phyloP scores from a whole-genome alignment of 441 rosid genomes.

The Euphorbia schlechtendalii region DNA sequence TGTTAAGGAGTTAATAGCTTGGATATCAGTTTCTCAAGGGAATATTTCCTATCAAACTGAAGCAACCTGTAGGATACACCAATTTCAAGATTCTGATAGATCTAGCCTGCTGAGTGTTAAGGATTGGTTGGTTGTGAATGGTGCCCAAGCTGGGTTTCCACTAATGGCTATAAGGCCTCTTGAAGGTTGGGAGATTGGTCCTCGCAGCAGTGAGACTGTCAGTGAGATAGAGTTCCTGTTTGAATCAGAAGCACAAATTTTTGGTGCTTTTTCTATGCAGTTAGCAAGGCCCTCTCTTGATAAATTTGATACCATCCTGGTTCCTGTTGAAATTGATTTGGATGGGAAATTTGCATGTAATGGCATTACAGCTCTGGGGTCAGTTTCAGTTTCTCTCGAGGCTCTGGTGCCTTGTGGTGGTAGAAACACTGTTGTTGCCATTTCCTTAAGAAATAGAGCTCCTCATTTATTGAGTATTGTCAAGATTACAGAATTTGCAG shows the following conservation, averaged over 20 bases:
- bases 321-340: slow-evolving; percentile 55
- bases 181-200: slow-evolving; percentile 49
- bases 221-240: slow-evolving; percentile 48
- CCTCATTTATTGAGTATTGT: slow-evolving; percentile 34
- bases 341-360: slow-evolving; percentile 24
- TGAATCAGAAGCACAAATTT: slow-evolving; percentile 37
- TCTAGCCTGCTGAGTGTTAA: slow-evolving; percentile 25
- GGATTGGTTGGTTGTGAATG: slow-evolving; percentile 51
- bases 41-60: slow-evolving; percentile 39
- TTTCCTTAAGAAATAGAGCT: slow-evolving; percentile 47
- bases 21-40: slow-evolving; percentile 52
- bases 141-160: slow-evolving; percentile 33
- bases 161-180: slow-evolving; percentile 44
- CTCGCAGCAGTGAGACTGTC: slow-evolving; percentile 33
- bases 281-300: slow-evolving; percentile 43
- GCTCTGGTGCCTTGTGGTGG: slow-evolving; percentile 30
- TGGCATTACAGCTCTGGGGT: slow-evolving; percentile 20
- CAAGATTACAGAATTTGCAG: slow-evolving; percentile 36
- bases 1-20: slow-evolving; percentile 48
- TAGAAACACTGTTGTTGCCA: slow-evolving; percentile 28
- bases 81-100: slow-evolving; percentile 25
- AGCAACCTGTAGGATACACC: slow-evolving; percentile 44
- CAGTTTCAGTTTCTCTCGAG: slow-evolving; percentile 41
- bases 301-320: slow-evolving; percentile 36
- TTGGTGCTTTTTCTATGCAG: slow-evolving; percentile 51